Conservation (phyloP, 116 monocot species). For the Zostera marina region DNA sequence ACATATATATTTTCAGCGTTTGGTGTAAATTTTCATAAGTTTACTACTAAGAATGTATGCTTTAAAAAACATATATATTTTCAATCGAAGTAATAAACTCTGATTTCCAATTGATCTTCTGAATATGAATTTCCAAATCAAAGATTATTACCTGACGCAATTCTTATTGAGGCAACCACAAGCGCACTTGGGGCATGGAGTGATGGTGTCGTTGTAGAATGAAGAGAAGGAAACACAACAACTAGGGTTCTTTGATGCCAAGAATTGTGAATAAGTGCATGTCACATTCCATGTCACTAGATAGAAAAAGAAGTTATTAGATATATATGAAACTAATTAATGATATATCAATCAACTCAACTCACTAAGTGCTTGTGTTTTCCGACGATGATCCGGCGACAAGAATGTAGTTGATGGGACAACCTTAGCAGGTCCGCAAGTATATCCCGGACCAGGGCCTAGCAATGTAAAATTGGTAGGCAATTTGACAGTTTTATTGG, state of each 20-base stretch:
- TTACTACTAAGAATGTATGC: too few species aligned
- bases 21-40: too few species aligned
- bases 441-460: slow-evolving; percentile 19
- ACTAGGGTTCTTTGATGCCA: slow-evolving; percentile 10
- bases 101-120: too few species aligned
- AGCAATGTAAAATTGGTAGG: slow-evolving; percentile 17
- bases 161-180: slow-evolving; percentile 12
- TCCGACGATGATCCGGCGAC: slow-evolving; percentile 9
- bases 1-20: too few species aligned
- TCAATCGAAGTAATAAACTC: too few species aligned
- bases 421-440: slow-evolving; percentile 19
- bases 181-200: slow-evolving; percentile 11
- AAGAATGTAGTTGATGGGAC: slow-evolving; percentile 4
- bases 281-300: slow-evolving; percentile 23
- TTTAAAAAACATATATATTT: neutral
- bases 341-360: neutral
- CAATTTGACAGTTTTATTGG: slow-evolving; percentile 8
- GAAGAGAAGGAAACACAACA: slow-evolving; percentile 28
- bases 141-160: slow-evolving; percentile 4
- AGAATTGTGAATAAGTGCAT: slow-evolving; percentile 17
- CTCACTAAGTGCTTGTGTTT: slow-evolving; percentile 22
- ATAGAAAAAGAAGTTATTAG: neutral
- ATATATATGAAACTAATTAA: neutral
- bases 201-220: slow-evolving; percentile 19
- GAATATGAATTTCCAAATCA: too few species aligned